Evolutionary conservation across 352 stramenopile genomes (phyloP), one percentile per base, ranked within the genome.

Genomic region (Saprolegnia parasitica): DNA sequence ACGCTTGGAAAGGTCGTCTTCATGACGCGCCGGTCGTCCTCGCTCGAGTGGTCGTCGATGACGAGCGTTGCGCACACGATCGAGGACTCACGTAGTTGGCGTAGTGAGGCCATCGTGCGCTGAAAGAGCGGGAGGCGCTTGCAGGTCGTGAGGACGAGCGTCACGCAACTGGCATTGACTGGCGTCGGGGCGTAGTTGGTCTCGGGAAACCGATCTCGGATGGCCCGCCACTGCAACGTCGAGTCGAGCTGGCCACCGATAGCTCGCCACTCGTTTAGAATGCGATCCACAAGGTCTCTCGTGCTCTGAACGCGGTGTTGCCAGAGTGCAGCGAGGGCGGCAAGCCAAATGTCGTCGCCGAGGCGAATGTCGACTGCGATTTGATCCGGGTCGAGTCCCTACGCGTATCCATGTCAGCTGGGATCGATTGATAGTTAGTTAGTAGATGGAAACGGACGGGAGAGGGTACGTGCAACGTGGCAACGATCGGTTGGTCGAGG

Each of bases 61-160:
- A 90, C 73, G 1, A 87, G 32, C 1, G 83, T 64, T n/a, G 55
- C 23, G 64, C 81, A 88, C 52, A 88, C 68, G 71, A 4, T 65
- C 37, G 5, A 18, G 13, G 73, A 71, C 73, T 10, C 73, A 45
- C 0, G 13, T 26, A 37, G 75, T 73, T 20, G 23, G n/a, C 49
- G 21, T 0, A 81, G 71, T 16, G 72, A 78, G 0, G 47, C 52
- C 71, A 85, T 73, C 40, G 74, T 85, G 40, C 40, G 65, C 4
- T 76, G 56, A 47, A 90, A 90, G 2, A 82, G 70, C 10, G 20
- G 21, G 3, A 89, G 68, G 0, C 82, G 74, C 70, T 87, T 86
- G 72, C 81, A 90, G 0, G 82, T 90, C 1, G 82, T 90, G 6
- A 90, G 67, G 20, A 79, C 56, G 13, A 90, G 71, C 1, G 78